phyloP scores from a whole-genome alignment of 371 early-diverging fungal species.

The Actinomucor elegans region DNA sequence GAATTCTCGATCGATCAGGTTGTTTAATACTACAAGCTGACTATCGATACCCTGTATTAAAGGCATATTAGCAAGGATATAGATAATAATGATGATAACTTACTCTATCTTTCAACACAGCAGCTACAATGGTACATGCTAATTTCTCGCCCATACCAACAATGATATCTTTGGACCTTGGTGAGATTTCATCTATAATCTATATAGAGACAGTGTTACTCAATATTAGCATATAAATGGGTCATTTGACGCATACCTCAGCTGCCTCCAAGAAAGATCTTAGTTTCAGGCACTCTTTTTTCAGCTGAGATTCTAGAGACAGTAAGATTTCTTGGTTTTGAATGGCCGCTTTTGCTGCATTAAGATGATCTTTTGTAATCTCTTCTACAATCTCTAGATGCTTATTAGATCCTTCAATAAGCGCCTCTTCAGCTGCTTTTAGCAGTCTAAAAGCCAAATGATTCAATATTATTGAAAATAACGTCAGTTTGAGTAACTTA shows the following conservation, averaged over 20 bases:
- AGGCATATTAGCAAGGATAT: background rate
- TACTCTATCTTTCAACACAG: constrained; percentile 70
- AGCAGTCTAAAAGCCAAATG: constrained; percentile 43
- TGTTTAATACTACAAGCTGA: constrained; percentile 79
- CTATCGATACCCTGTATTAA: constrained; percentile 73
- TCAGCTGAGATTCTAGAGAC: constrained; percentile 56
- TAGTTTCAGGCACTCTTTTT: constrained; percentile 77
- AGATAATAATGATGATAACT: background rate
- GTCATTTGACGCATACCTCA: constrained; percentile 56
- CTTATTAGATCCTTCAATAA: constrained; percentile 55
- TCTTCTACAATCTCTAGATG: constrained; percentile 81
- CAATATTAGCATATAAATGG: background rate
- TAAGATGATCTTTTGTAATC: constrained; percentile 83
- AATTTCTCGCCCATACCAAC: constrained; percentile 94
- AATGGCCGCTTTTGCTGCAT: constrained; percentile 65
- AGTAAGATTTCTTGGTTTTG: constrained; percentile 50
- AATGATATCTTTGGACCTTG: constrained; percentile 93
- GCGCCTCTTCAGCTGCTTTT: constrained; percentile 69
- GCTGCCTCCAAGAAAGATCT: constrained; percentile 89
- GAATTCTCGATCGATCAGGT: constrained; percentile 78
- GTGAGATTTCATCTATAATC: constrained; percentile 97
- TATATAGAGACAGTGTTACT: constrained; percentile 18
- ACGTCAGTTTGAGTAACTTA: constrained; percentile 17
- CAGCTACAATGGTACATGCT: constrained; percentile 85
- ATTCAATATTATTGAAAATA: too few species aligned